Conservation (phyloP, 768 basidiomycete genomes). For the Leccinum truebloodii region DNA sequence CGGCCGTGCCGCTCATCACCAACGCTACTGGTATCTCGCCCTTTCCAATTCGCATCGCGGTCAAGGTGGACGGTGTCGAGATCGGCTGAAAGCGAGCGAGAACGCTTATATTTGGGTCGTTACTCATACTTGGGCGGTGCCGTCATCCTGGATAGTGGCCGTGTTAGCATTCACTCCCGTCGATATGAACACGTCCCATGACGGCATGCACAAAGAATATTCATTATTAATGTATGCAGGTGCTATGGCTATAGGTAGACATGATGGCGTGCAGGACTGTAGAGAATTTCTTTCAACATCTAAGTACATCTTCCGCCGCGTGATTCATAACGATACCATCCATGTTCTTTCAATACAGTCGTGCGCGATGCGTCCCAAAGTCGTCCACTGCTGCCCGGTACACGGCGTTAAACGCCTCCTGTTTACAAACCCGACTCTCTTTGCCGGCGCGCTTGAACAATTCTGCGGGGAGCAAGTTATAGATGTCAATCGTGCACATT, state of each 20-base stretch:
- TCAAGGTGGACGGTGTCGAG: constrained; percentile 68
- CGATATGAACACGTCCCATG: background rate
- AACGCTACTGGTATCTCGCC: constrained; percentile 75
- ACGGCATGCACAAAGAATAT: background rate
- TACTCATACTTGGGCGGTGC: background rate
- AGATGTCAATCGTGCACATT: background rate
- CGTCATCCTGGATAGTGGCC: background rate
- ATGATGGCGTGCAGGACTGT: background rate
- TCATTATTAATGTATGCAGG: background rate
- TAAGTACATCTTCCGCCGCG: background rate
- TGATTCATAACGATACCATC: background rate
- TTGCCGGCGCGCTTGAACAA: constrained; percentile 59
- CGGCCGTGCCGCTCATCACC: constrained; percentile 78
- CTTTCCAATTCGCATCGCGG: constrained; percentile 71
- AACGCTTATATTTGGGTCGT: background rate
- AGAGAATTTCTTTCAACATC: background rate
- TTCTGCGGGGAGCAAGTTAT: constrained; percentile 39
- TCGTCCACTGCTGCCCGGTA: constrained; percentile 29
- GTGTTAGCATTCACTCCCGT: background rate
- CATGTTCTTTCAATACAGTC: constrained; percentile 16
- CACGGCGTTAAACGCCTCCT: constrained; percentile 44
- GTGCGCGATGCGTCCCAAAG: constrained; percentile 15
- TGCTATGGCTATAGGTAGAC: constrained; percentile 13
- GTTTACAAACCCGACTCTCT: constrained; percentile 45
- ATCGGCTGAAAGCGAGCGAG: constrained; percentile 37